Evolutionary conservation across 495 filamentous ascomycete genomes (phyloP).

Genomic region (Penicillium paradoxum): DNA sequence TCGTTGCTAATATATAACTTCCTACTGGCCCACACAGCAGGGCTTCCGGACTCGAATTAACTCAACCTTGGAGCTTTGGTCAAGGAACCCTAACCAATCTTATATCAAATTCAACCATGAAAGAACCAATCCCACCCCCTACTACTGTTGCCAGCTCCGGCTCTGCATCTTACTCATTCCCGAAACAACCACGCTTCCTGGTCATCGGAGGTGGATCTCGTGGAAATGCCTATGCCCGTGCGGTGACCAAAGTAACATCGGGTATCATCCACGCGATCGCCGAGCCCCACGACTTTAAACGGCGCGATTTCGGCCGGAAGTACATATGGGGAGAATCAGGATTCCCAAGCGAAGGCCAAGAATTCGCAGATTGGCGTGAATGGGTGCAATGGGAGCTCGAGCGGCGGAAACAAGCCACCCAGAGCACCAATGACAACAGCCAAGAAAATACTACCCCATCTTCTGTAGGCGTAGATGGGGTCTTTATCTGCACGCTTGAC

Average conservation of each 20-base stretch:
- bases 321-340: conserved; percentile 59
- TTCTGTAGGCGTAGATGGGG: conserved; percentile 58
- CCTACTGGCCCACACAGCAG: neutral
- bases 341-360: conserved; percentile 48
- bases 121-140: conserved; percentile 19
- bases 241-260: conserved; percentile 54
- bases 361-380: conserved; percentile 69
- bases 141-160: neutral
- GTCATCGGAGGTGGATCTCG: conserved; percentile 86
- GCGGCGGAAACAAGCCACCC: conserved; percentile 36
- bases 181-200: conserved; percentile 49
- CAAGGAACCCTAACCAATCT: neutral
- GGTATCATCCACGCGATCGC: conserved; percentile 70
- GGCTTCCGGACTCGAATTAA: neutral
- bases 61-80: no score
- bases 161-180: neutral
- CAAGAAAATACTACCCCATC: neutral
- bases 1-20: neutral
- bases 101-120: conserved; percentile 17
- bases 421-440: neutral
- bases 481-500: conserved; percentile 85
- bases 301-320: conserved; percentile 57
- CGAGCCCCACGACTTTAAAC: conserved; percentile 76
- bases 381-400: conserved; percentile 61
- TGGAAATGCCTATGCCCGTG: conserved; percentile 68